Percentiles rank a stretch among this genome's conserved stretches.
Evolutionary conservation across 345 rosid genomes (phyloP).

Genomic region (Geranium rotundifolium): DNA sequence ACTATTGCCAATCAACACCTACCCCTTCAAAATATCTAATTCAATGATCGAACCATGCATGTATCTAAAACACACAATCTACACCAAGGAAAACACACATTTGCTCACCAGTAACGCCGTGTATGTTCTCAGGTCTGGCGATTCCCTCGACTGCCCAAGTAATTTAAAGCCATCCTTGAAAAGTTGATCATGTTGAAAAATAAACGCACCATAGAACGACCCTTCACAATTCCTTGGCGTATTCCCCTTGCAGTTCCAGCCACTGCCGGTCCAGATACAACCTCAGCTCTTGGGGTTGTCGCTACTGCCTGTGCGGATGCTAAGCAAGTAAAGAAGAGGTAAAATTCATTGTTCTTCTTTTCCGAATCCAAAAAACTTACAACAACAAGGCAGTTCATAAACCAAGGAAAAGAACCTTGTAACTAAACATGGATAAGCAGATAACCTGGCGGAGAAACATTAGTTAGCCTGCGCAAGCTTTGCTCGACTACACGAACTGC

Average conservation of each 20-base stretch:
- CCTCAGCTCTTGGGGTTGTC: slow-evolving; percentile 21
- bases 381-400: not conserved
- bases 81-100: not conserved
- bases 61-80: no score
- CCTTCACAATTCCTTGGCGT: slow-evolving; percentile 56
- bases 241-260: slow-evolving; percentile 49
- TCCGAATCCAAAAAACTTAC: slow-evolving; percentile 1
- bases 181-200: slow-evolving; percentile 35
- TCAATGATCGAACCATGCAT: no score
- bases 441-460: slow-evolving; percentile 44
- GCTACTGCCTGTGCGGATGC: slow-evolving; percentile 55
- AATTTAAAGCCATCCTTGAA: slow-evolving; percentile 33
- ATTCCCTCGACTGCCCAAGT: slow-evolving; percentile 36
- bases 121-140: slow-evolving; percentile 14
- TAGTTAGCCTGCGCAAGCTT: slow-evolving; percentile 49
- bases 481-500: slow-evolving; percentile 83
- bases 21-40: no score
- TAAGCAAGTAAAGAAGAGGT: slow-evolving; percentile 52
- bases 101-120: slow-evolving; percentile 19
- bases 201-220: slow-evolving; percentile 44
- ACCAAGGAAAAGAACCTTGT: not conserved
- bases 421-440: not conserved
- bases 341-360: slow-evolving; percentile 16
- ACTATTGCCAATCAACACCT: no score
- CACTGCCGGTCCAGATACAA: slow-evolving; percentile 27